Evolutionary conservation across 371 early-diverging fungal genomes (phyloP).

Genomic region (Mucor circinelloides): DNA sequence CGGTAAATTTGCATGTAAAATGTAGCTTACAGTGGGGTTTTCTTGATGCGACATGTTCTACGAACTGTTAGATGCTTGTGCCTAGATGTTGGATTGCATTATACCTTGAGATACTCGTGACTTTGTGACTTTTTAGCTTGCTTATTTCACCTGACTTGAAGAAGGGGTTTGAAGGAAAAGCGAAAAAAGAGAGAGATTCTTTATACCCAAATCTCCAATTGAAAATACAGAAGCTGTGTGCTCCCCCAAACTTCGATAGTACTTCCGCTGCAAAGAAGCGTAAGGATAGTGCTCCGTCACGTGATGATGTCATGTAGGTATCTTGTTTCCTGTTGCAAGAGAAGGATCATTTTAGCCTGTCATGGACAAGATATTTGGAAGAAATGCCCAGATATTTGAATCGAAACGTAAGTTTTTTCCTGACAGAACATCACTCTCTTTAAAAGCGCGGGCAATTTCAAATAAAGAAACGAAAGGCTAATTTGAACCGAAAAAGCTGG

Average conservation of each 20-base stretch:
- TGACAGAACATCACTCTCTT: background rate
- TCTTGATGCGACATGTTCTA: background rate
- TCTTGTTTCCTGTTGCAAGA: background rate
- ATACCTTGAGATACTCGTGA: slow-evolving; percentile 19
- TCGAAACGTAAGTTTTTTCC: background rate
- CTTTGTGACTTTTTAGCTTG: slow-evolving; percentile 26
- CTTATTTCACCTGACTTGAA: slow-evolving; percentile 23
- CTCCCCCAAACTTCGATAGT: background rate
- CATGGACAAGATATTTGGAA: background rate
- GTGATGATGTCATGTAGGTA: slow-evolving; percentile 16
- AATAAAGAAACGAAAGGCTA: background rate
- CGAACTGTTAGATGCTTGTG: background rate
- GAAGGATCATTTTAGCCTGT: background rate
- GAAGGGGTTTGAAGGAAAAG: slow-evolving; percentile 6
- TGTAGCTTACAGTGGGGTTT: background rate
- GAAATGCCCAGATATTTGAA: background rate
- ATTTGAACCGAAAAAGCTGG: background rate
- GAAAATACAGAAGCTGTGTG: background rate
- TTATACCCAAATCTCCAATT: background rate
- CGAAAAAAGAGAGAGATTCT: background rate
- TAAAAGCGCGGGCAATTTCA: background rate
- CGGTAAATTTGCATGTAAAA: background rate
- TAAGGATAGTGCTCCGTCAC: slow-evolving; percentile 2
- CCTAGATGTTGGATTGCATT: background rate
- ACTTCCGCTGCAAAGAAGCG: background rate